Evolutionary conservation across 2,329 filamentous ascomycete species (phyloP), one percentile per base, ranked within the genome.

Genomic region (Ceratocystis eucalypticola): DNA sequence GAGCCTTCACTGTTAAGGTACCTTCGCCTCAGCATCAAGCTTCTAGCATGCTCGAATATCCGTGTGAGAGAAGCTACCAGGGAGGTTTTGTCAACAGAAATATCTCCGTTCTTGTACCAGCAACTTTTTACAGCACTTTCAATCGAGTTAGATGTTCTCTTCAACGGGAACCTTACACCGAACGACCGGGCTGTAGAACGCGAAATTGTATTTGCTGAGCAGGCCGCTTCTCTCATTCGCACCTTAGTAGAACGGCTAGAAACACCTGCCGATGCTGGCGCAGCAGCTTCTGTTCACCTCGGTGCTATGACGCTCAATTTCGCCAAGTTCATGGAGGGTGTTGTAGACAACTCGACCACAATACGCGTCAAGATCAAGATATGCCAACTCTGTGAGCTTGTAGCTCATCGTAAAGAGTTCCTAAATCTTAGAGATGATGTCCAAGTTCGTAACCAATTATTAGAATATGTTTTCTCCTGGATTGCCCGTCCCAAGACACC

Each of bases 401-500:
- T 88, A 44, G 85, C 82, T 12, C 82, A 81, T 72, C 81, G 85
- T 69, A 88, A 87, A 70, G 85, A 88, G 70, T 81, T 88, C 63
- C 75, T 88, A 53, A 88, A 87, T 70, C 75, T 88, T 10, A 80
- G 86, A 63, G 85, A 88, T 70, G 86, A 88, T 72, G 83, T 88
- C 48, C 81, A 84, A 33, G 86, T 87, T 70, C 78, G 86, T 65
- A 88, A 88, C 69, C 85, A 88, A 71, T 76, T 88, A 15, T 76
- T 88, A 10, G 85, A 88, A 71, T 84, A 84, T 67, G 83, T 88
- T 45, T 87, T 87, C 69, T 80, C 83, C 68, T 88, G 86, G 86
- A 87, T 88, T 70, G 81, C 84, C 30, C 79, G 84, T 10, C 83
- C 84, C 20, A 79, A 80, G 15, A 81, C 82, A 20, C 79, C 82